phyloP scores from a whole-genome alignment of 345 rosid species.

The Citrus inodora region DNA sequence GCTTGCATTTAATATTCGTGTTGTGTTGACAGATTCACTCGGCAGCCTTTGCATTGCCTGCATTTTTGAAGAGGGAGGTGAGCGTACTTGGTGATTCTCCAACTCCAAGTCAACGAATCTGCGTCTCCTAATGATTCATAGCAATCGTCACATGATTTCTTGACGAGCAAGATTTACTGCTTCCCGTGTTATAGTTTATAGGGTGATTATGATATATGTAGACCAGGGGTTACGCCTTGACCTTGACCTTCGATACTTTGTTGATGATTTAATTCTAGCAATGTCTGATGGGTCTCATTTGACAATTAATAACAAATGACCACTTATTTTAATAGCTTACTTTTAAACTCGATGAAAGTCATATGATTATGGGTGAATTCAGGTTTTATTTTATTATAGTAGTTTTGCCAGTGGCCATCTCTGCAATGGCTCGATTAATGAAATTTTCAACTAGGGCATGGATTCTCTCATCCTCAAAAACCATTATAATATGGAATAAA shows the following conservation, averaged over 20 bases:
- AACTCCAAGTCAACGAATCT: not conserved
- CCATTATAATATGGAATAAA: no score
- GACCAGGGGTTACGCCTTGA: no score
- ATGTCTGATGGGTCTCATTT: not conserved
- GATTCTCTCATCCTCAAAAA: no score
- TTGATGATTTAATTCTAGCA: not conserved
- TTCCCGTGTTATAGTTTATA: not conserved
- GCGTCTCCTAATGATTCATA: constrained; percentile 2
- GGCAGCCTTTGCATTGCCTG: constrained; percentile 85
- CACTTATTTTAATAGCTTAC: not conserved
- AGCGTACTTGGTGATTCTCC: constrained; percentile 32
- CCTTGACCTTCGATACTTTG: not conserved
- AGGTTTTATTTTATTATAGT: no score
- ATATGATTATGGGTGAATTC: no score
- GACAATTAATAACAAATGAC: not conserved
- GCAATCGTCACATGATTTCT: not conserved
- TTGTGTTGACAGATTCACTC: constrained; percentile 63
- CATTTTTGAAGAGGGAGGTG: constrained; percentile 80
- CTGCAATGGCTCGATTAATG: no score
- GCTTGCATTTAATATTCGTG: not conserved
- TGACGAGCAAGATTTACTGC: not conserved
- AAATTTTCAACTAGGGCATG: no score
- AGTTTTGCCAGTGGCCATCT: no score
- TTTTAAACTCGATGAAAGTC: no score
- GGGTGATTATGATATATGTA: not conserved